These are phyloP conservation scores for Ascochyta clinopodiicola DNA, from an alignment of 2,329 filamentous ascomycete species.

Conservation along the genomic window DNA sequence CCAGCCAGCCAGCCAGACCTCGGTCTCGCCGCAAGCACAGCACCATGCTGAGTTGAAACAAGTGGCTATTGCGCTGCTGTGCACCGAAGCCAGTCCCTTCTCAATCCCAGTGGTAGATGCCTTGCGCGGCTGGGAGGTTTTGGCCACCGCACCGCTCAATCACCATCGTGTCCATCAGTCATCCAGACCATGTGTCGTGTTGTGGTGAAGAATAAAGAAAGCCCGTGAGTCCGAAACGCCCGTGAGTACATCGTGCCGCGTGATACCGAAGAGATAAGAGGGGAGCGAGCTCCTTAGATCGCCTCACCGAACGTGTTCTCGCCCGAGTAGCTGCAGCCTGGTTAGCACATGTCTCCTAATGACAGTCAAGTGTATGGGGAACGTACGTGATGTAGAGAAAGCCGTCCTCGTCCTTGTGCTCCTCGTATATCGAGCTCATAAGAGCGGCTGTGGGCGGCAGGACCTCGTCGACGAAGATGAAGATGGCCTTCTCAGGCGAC, in stretches of 20 bases:
- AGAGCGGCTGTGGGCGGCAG: constrained; percentile 94
- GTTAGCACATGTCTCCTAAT: constrained; percentile 27
- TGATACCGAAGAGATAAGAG: constrained; percentile 26
- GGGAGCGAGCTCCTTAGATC: constrained; percentile 35
- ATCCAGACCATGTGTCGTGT: constrained; percentile 27
- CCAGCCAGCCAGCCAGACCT: constrained; percentile 7
- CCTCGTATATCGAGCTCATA: constrained; percentile 99
- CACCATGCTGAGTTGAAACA: neutral
- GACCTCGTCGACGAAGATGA: constrained; percentile 99
- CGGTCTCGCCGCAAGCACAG: constrained; percentile 3
- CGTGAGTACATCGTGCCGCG: constrained; percentile 33
- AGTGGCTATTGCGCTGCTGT: neutral
- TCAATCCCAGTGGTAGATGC: constrained; percentile 5
- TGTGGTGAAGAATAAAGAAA: constrained; percentile 29
- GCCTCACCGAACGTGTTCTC: constrained; percentile 93
- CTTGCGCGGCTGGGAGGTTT: constrained; percentile 11
- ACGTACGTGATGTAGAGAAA: constrained; percentile 97
- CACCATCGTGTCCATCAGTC: constrained; percentile 23
- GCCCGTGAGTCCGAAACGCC: constrained; percentile 40
- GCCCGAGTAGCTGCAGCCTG: constrained; percentile 76
- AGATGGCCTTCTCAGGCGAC: constrained; percentile 99
- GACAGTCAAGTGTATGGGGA: neutral
- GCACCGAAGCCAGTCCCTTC: neutral
- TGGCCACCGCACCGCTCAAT: constrained; percentile 12
- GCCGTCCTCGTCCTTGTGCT: constrained; percentile 89